phyloP scores from a whole-genome alignment of 768 basidiomycete genomes.

The Asterophora parasitica region DNA sequence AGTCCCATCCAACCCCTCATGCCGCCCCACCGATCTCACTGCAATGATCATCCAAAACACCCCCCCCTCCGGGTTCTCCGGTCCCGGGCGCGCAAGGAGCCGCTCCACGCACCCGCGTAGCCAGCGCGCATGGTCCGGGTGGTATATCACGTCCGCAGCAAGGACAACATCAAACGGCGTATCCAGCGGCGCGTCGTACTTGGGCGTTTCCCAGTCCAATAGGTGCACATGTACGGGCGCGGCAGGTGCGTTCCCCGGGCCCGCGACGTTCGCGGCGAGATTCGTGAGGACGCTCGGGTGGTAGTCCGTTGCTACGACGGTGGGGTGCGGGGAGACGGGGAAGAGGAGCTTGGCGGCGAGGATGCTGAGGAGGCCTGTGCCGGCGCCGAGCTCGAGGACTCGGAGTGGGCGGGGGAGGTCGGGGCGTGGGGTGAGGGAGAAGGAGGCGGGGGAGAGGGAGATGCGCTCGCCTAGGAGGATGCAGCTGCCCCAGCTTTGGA shows the following conservation, averaged over 20 bases:
- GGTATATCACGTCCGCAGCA: slow-evolving; percentile 78
- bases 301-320: slow-evolving; percentile 70
- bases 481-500: slow-evolving; percentile 83
- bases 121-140: slow-evolving; percentile 64
- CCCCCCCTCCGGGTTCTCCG: slow-evolving; percentile 26
- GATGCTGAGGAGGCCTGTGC: slow-evolving; percentile 81
- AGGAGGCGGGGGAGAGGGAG: slow-evolving; percentile 40
- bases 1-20: slow-evolving; percentile 51
- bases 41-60: slow-evolving; percentile 75
- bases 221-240: slow-evolving; percentile 36
- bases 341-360: slow-evolving; percentile 44
- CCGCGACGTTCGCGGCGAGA: slow-evolving; percentile 51
- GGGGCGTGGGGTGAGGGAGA: slow-evolving; percentile 25
- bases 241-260: slow-evolving; percentile 40
- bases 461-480: slow-evolving; percentile 67
- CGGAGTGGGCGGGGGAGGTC: slow-evolving; percentile 26
- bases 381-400: slow-evolving; percentile 79
- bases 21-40: slow-evolving; percentile 58
- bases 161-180: slow-evolving; percentile 62
- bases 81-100: slow-evolving; percentile 35
- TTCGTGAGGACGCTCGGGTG: slow-evolving; percentile 74
- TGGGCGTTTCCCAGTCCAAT: slow-evolving; percentile 64
- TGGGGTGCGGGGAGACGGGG: slow-evolving; percentile 22
- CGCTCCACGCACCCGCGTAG: slow-evolving; percentile 57
- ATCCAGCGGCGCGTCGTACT: slow-evolving; percentile 28